Percentiles rank a stretch among this genome's conserved stretches.
Conservation (phyloP, 352 stramenopile genomes). For the Globisporangium polare region DNA sequence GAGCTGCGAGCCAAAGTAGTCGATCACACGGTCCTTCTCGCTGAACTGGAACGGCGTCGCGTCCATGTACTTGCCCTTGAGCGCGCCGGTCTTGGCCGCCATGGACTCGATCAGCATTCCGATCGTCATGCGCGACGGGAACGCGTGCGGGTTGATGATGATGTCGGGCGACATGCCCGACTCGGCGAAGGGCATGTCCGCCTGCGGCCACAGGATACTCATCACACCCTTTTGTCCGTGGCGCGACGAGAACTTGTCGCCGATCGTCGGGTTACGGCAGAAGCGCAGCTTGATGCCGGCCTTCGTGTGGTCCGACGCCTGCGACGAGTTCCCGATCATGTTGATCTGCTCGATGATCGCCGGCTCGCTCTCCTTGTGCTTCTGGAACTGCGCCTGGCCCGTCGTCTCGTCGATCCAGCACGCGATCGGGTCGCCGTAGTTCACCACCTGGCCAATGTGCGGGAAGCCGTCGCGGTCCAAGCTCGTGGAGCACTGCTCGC, state of each 20-base stretch:
- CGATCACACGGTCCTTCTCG: constrained; percentile 97
- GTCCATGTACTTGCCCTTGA: constrained; percentile 98
- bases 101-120: constrained; percentile 98
- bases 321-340: constrained; percentile 67
- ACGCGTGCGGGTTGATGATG: constrained; percentile 99
- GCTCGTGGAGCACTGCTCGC: constrained; percentile 63
- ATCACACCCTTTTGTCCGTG: constrained; percentile 99
- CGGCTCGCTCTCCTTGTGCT: constrained; percentile 98
- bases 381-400: constrained; percentile 85
- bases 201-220: constrained; percentile 98
- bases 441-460: constrained; percentile 92
- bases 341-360: constrained; percentile 97
- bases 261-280: constrained; percentile 98
- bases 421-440: constrained; percentile 95
- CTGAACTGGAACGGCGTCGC: constrained; percentile 99
- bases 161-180: constrained; percentile 98
- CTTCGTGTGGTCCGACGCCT: constrained; percentile 81
- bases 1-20: constrained; percentile 99
- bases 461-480: constrained; percentile 97
- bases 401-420: constrained; percentile 96
- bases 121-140: constrained; percentile 98
- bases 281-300: constrained; percentile 97
- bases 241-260: constrained; percentile 99
- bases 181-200: constrained; percentile 99
- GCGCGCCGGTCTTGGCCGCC: constrained; percentile 97